A percentile compares a stretch with the other conserved stretches of the same genome.
Evolutionary conservation across 2,329 filamentous ascomycete genomes (phyloP).

Genomic region (Berkeleyomyces rouxiae): DNA sequence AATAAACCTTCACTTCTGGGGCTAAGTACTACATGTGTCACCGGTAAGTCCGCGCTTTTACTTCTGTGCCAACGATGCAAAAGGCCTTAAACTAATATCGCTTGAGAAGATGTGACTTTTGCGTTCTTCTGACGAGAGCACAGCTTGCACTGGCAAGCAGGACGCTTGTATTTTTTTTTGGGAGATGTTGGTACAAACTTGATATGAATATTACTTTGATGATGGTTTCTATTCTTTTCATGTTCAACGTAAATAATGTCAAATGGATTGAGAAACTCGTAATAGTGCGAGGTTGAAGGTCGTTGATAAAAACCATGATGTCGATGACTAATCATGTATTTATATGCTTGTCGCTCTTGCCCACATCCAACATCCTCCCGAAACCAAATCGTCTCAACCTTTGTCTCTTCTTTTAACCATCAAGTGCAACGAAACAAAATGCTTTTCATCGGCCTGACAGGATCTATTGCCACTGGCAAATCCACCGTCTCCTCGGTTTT

Average conservation of each 20-base stretch:
- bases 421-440: constrained; percentile 30
- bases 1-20: not conserved
- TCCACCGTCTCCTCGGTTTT: constrained; percentile 84
- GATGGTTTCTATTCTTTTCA: not conserved
- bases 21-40: not conserved
- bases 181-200: not conserved
- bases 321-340: not conserved
- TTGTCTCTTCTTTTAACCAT: not conserved
- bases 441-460: constrained; percentile 90
- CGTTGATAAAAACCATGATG: not conserved
- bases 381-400: not conserved
- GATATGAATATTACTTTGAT: not conserved
- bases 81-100: not conserved
- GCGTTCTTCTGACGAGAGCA: too few relatives aligned
- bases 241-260: not conserved
- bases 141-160: not conserved
- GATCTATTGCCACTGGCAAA: constrained; percentile 95
- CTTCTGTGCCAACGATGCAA: not conserved
- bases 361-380: too few relatives aligned
- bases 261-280: too few relatives aligned
- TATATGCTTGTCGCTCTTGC: too few relatives aligned
- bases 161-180: not conserved
- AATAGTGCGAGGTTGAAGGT: not conserved
- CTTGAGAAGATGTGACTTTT: not conserved
- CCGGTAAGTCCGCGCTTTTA: not conserved